A percentile compares a stretch with the other conserved stretches of the same genome.
Conservation (phyloP, 2,329 filamentous ascomycete genomes). For the Xylariaceae sp. region DNA sequence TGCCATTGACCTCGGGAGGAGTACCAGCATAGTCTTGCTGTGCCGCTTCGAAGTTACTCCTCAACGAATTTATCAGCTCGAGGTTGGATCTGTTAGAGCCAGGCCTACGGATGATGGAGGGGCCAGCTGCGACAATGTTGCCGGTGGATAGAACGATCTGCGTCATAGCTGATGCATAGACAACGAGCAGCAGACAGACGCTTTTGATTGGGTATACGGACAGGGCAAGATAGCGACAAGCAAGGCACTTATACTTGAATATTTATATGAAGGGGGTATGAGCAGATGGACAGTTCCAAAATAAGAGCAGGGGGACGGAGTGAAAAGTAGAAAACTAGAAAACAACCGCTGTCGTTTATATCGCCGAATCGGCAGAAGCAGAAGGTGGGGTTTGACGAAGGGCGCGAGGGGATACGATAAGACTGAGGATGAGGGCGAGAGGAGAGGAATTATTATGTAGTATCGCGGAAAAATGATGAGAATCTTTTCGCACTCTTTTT, state of each 20-base stretch:
- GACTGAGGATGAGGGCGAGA: no score
- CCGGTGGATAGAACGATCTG: slow-evolving; percentile 30
- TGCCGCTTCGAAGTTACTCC: slow-evolving; percentile 72
- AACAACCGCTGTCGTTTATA: slow-evolving; percentile 11
- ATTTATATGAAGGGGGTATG: not conserved
- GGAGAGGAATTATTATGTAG: not conserved
- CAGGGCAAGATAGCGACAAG: not conserved
- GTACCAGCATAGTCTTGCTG: slow-evolving; percentile 53
- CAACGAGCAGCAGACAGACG: not conserved
- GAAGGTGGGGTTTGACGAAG: slow-evolving; percentile 14
- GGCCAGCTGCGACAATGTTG: slow-evolving; percentile 81
- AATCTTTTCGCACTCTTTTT: not conserved
- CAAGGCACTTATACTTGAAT: not conserved
- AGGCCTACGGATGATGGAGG: slow-evolving; percentile 76
- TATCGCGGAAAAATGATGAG: slow-evolving; percentile 3
- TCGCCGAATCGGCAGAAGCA: slow-evolving; percentile 2
- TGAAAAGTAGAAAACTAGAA: slow-evolving; percentile 1
- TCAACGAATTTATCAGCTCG: slow-evolving; percentile 83
- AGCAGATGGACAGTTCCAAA: not conserved
- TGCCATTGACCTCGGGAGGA: slow-evolving; percentile 29
- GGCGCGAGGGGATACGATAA: not conserved
- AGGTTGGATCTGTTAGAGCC: slow-evolving; percentile 80
- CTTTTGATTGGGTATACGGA: not conserved
- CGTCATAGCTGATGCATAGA: slow-evolving; percentile 22
- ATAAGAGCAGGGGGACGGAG: slow-evolving; percentile 11